A percentile compares a stretch with the other conserved stretches of the same genome.
These are phyloP conservation scores for Blepharisma stoltei DNA, from an alignment of 73 alveolate genomes.

Conservation along the genomic window DNA sequence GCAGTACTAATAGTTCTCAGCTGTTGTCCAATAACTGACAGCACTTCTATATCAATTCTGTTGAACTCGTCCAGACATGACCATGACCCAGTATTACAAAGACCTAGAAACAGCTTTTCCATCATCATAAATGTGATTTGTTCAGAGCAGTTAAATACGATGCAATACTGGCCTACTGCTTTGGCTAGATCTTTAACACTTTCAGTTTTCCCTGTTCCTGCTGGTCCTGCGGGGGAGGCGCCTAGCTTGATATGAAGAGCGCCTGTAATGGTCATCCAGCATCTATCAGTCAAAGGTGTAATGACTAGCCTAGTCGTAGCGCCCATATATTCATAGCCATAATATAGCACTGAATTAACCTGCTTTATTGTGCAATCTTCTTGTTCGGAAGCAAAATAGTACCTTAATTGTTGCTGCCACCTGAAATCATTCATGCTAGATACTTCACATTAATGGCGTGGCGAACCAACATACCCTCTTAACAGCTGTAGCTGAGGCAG, in stretches of 20 bases:
- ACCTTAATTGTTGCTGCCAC: constrained; percentile 96
- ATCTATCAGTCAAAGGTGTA: constrained; percentile 97
- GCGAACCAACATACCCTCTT: too few relatives aligned
- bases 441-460: too few relatives aligned
- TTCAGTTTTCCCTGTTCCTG: constrained; percentile 99
- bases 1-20: constrained; percentile 45
- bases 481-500: too few relatives aligned
- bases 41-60: constrained; percentile 99
- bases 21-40: constrained; percentile 96
- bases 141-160: constrained; percentile 99
- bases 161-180: constrained; percentile 98
- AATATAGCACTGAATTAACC: constrained; percentile 70
- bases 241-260: constrained; percentile 99
- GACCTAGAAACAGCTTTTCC: constrained; percentile 96
- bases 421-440: constrained; percentile 79
- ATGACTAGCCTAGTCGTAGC: constrained; percentile 95
- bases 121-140: constrained; percentile 98
- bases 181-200: constrained; percentile 99
- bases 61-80: constrained; percentile 99
- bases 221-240: constrained; percentile 99
- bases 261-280: constrained; percentile 99
- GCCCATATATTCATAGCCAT: constrained; percentile 98
- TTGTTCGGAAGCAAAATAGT: constrained; percentile 61
- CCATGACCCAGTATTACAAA: constrained; percentile 96
- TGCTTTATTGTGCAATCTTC: constrained; percentile 66